phyloP scores from a whole-genome alignment of 192 early-diverging fungal genomes.

The Dissophora ornata region DNA sequence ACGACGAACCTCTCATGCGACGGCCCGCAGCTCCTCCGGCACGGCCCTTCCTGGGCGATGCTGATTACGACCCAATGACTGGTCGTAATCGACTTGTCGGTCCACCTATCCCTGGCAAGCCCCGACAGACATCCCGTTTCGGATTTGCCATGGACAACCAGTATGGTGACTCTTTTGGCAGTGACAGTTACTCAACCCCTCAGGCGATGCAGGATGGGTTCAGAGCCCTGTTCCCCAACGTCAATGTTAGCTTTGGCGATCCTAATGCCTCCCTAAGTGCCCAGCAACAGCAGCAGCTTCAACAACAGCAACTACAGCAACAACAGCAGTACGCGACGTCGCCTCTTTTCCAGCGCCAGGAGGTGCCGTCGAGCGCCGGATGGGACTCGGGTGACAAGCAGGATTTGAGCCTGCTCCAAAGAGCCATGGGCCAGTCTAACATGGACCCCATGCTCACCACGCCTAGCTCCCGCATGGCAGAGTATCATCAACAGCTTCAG shows the following conservation, averaged over 20 bases:
- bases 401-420: slow-evolving; percentile 16
- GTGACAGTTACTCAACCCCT: slow-evolving; percentile 23
- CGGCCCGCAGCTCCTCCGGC: slow-evolving; percentile 20
- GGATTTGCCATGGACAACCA: slow-evolving; percentile 57
- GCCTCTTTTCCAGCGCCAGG: slow-evolving; percentile 31
- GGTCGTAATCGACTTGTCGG: slow-evolving; percentile 35
- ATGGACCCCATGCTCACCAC: slow-evolving; percentile 40
- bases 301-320: slow-evolving; percentile 28
- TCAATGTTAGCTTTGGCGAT: slow-evolving; percentile 64
- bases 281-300: slow-evolving; percentile 35
- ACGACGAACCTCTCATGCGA: slow-evolving; percentile 56
- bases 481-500: slow-evolving; percentile 45
- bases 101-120: slow-evolving; percentile 48
- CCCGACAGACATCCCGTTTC: slow-evolving; percentile 59
- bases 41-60: slow-evolving; percentile 28
- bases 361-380: neutral
- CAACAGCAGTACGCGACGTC: slow-evolving; percentile 16
- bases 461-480: slow-evolving; percentile 46
- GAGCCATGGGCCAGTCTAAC: slow-evolving; percentile 31
- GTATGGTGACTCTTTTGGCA: slow-evolving; percentile 27
- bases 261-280: slow-evolving; percentile 24
- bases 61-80: slow-evolving; percentile 33
- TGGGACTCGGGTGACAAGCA: slow-evolving; percentile 34
- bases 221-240: slow-evolving; percentile 67
- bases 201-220: slow-evolving; percentile 64